Conservation (phyloP, 371 early-diverging fungal species). For the Parasitella parasitica region DNA sequence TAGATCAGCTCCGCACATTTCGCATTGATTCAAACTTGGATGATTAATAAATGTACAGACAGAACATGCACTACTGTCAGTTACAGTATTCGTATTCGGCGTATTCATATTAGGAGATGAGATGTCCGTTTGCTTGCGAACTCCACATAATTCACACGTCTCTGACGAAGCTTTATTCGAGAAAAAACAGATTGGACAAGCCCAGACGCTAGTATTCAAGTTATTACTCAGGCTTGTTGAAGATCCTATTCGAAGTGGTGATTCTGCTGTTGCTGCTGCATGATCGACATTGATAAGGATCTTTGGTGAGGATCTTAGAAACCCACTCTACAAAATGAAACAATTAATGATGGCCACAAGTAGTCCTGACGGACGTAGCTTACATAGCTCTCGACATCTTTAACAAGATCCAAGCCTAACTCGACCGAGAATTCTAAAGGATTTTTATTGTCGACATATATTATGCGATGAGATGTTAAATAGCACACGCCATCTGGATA, state of each 20-base stretch:
- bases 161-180: conserved; percentile 47
- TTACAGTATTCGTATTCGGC: neutral
- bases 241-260: neutral
- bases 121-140: conserved; percentile 35
- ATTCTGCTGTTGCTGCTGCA: neutral
- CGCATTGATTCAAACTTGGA: conserved; percentile 75
- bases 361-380: neutral
- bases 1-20: conserved; percentile 71
- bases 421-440: conserved; percentile 61
- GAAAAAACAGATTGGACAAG: conserved; percentile 74
- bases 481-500: conserved; percentile 79
- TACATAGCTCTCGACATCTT: conserved; percentile 59
- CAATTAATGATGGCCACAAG: neutral
- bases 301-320: conserved; percentile 68
- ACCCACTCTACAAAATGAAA: conserved; percentile 51
- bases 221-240: conserved; percentile 5
- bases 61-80: conserved; percentile 51
- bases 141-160: conserved; percentile 79
- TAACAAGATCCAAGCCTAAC: conserved; percentile 49
- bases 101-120: neutral
- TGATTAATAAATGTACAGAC: conserved; percentile 88
- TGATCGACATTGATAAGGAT: conserved; percentile 50
- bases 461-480: conserved; percentile 73
- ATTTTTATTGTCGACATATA: conserved; percentile 70
- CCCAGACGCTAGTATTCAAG: conserved; percentile 51